Evolutionary conservation across 768 basidiomycete genomes (phyloP), one percentile per base, ranked within the genome.

Genomic region (Suillus alpinus): DNA sequence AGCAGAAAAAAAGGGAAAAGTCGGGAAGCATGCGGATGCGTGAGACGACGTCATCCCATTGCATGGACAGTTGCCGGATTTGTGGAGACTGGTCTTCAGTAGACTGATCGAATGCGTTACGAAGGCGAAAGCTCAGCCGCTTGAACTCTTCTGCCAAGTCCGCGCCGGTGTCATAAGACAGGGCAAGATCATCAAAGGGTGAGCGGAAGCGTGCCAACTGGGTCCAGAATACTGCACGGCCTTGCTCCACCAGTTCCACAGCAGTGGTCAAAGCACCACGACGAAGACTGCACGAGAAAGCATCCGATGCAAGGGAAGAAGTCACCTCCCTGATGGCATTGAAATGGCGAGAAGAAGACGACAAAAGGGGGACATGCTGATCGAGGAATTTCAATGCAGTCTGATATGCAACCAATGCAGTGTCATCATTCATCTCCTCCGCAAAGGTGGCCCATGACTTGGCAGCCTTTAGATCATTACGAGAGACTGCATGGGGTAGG

Each of bases 201-300:
- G 66, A 69, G 13, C 65, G 67, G 37, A 62, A 68, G 26, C 70
- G 66, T 2, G 65, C 61, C 57, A 75, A 23, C 9, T 72, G 67
- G 2, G 73, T 65, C 73, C 73, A 75, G 23, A 75, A 26, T 4
- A 75, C 37, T 2, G 66, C 67, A 2, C 70, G 65, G 0, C 73
- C 72, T 34, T 75, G 70, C 43, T 73, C 43, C 43, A 44, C 43
- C n/a, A 44, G 20, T 5, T 44, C 43, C 10, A 44, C 43, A 0
- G 20, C 43, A 14, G 26, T 47, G 1, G 14, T 29, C 26, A 47
- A 12, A 6, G 3, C 26, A 18, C 14, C 4, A 9, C 14, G 26
- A 29, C 47, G 26, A 29, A 49, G 7, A 29, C 26, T 16, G 4
- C 47, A 49, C 1, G 26, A 49, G 16, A 49, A 29, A 8, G 47